Conservation (phyloP, 805 yeast genomes). For the Metschnikowia shivogae region DNA sequence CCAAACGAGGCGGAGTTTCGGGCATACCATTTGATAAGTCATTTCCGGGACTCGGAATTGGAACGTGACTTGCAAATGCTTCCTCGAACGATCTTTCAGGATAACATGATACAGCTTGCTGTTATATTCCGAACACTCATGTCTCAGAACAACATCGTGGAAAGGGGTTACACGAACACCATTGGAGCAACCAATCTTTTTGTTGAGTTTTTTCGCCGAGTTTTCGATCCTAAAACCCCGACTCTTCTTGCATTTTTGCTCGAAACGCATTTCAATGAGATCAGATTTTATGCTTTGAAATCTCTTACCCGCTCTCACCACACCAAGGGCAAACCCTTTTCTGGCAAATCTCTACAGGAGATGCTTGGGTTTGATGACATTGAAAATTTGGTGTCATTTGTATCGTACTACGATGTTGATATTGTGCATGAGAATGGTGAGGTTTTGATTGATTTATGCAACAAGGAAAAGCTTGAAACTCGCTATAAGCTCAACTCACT, state of each 20-base stretch:
- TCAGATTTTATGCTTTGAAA: slow-evolving; percentile 69
- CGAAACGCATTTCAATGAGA: slow-evolving; percentile 76
- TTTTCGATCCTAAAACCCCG: slow-evolving; percentile 50
- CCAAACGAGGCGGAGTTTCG: slow-evolving; percentile 92
- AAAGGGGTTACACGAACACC: slow-evolving; percentile 48
- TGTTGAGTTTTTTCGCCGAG: slow-evolving; percentile 55
- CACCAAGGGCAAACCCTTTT: slow-evolving; percentile 63
- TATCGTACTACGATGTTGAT: slow-evolving; percentile 60
- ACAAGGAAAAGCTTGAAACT: slow-evolving; percentile 38
- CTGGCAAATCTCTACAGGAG: slow-evolving; percentile 42
- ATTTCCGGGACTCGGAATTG: slow-evolving; percentile 77
- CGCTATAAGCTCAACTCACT: slow-evolving; percentile 37
- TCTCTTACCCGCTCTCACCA: slow-evolving; percentile 65
- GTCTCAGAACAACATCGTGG: slow-evolving; percentile 57
- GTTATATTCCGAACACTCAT: slow-evolving; percentile 62
- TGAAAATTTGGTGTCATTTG: slow-evolving; percentile 51
- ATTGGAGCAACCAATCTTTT: slow-evolving; percentile 59
- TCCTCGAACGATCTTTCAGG: slow-evolving; percentile 52
- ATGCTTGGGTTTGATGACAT: slow-evolving; percentile 66
- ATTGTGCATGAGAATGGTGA: slow-evolving; percentile 27
- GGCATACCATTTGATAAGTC: slow-evolving; percentile 78
- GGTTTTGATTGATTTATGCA: slow-evolving; percentile 34
- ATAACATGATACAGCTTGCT: slow-evolving; percentile 64
- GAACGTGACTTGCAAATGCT: slow-evolving; percentile 70
- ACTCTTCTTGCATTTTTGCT: slow-evolving; percentile 66